Evolutionary conservation across 148 eudicot genomes (phyloP).

Genomic region (Rheum nobile): DNA sequence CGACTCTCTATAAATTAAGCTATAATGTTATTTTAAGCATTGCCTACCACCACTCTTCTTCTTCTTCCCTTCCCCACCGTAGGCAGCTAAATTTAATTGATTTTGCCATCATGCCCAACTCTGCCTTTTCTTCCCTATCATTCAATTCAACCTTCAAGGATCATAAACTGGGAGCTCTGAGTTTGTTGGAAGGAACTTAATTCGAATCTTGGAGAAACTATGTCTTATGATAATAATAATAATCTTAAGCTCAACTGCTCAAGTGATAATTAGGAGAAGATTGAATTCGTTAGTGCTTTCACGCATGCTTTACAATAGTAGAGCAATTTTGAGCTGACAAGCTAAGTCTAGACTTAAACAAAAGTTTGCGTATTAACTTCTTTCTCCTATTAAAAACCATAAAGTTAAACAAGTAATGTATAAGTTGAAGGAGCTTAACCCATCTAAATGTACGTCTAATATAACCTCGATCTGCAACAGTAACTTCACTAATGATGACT

Average conservation of each 20-base stretch:
- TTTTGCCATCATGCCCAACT: background rate
- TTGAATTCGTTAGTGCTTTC: no score
- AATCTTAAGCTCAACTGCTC: no score
- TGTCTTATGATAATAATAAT: no score
- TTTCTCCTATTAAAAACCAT: no score
- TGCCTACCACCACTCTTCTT: background rate
- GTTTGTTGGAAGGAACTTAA: no score
- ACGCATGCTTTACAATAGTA: no score
- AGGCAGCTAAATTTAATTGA: background rate
- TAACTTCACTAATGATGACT: background rate
- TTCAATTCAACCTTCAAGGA: background rate
- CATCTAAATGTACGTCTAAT: background rate
- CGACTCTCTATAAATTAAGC: background rate
- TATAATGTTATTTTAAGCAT: background rate
- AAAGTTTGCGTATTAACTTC: no score
- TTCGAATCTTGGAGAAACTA: no score
- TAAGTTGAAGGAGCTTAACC: background rate
- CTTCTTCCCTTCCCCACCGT: background rate
- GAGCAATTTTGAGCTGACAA: no score
- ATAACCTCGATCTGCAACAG: background rate
- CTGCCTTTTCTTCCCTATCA: background rate
- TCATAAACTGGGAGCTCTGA: background rate
- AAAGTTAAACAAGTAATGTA: no score
- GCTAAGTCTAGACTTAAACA: no score
- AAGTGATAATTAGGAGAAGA: no score